Evolutionary conservation across 1,284 basidiomycete species (phyloP), one percentile per base, ranked within the genome.

Genomic region (Hortiboletus rubellus): DNA sequence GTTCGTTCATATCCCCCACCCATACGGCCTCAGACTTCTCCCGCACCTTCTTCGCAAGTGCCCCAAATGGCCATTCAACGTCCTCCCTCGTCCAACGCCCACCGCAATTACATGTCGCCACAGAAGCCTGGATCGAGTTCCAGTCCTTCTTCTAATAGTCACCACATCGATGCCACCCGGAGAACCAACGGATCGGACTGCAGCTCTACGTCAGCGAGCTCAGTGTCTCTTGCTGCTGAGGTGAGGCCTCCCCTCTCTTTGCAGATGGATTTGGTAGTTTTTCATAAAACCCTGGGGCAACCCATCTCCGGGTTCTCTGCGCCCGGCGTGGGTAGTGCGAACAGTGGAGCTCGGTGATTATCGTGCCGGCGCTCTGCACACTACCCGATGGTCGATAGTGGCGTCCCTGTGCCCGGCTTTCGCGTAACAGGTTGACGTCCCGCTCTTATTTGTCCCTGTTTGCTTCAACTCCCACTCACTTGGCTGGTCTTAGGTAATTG

Each of bases 51-150:
- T 58, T 59, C 64, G 3, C 56, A 58, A 24, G 31, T 17, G 11
- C 17, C 54, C 0, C 56, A 56, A 31, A 55, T 47, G 57, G 66
- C 0, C 41, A 42, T 31, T 1, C 60, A 44, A 22, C 50, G 11
- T 30, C 67, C 56, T 2, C 30, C 46, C 24, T 46, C 52, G 57
- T 51, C 60, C 7, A 33, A 2, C 10, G 5, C 34, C 12, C 51
- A 48, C 57, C 57, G 52, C 52, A 58, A 54, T 63, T 57, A 52
- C 46, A 37, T 36, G 42, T 50, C 48, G 54, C 56, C 58, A 51
- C 64, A 70, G 58, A 71, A 69, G 52, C 62, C 68, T 42, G 36
- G 56, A 55, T 72, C 67, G 37, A 72, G 63, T 38, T 69, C 69
- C 18, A 58, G 48, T 17, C 58, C 51, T 52, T 58, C 65, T 58